A percentile compares a stretch with the other conserved stretches of the same genome.
Conservation (phyloP, 2,329 filamentous ascomycete genomes). For the Sclerotinia glacialis region DNA sequence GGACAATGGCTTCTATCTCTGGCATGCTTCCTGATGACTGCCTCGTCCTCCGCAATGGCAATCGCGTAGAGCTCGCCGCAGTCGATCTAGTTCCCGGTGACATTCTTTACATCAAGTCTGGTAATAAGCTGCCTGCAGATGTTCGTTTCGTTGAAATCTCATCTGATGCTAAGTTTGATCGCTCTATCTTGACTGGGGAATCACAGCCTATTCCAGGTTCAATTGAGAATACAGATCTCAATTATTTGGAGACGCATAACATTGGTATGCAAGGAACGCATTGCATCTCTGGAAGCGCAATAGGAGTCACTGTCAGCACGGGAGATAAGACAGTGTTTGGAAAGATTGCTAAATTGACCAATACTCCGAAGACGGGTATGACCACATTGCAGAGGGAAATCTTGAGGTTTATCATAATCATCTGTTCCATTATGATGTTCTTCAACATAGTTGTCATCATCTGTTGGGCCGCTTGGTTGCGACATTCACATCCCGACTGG, state of each 20-base stretch:
- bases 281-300: slow-evolving; percentile 64
- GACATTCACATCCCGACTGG: slow-evolving; percentile 61
- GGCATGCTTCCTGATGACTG: slow-evolving; percentile 73
- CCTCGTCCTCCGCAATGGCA: slow-evolving; percentile 59
- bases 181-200: slow-evolving; percentile 71
- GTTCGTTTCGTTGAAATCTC: slow-evolving; percentile 66
- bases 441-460: slow-evolving; percentile 63
- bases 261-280: slow-evolving; percentile 78
- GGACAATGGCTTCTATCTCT: slow-evolving; percentile 75
- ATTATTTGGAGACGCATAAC: slow-evolving; percentile 72
- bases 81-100: slow-evolving; percentile 68
- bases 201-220: slow-evolving; percentile 61
- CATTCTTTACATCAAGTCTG: slow-evolving; percentile 63
- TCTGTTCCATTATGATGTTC: slow-evolving; percentile 61
- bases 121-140: slow-evolving; percentile 72
- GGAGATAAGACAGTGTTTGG: slow-evolving; percentile 73
- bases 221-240: slow-evolving; percentile 62
- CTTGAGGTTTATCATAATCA: slow-evolving; percentile 66
- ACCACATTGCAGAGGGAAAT: slow-evolving; percentile 71
- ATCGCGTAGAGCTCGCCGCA: slow-evolving; percentile 48
- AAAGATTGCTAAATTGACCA: slow-evolving; percentile 68
- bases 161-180: slow-evolving; percentile 68
- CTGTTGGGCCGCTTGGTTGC: slow-evolving; percentile 69
- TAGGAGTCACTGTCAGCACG: slow-evolving; percentile 67
- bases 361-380: slow-evolving; percentile 61